These are phyloP conservation scores for Pisolithus microcarpus DNA, from an alignment of 768 basidiomycete genomes.

Conservation along the genomic window DNA sequence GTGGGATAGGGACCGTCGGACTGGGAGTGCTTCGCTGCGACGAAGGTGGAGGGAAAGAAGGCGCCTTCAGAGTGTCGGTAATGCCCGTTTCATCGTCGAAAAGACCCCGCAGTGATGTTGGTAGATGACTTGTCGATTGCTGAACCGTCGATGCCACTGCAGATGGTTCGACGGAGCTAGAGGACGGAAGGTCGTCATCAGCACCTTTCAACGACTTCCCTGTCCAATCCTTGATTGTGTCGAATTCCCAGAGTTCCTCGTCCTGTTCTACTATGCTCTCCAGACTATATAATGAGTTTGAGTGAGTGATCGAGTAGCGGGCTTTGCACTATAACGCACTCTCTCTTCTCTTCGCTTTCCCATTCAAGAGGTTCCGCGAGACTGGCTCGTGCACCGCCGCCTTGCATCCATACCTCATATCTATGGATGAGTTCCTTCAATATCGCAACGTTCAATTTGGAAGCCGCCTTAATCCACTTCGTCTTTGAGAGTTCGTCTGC, in stretches of 20 bases:
- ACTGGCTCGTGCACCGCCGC: conserved; percentile 69
- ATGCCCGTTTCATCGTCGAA: conserved; percentile 57
- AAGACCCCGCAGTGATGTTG: conserved; percentile 69
- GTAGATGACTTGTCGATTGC: conserved; percentile 51
- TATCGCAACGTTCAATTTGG: conserved; percentile 58
- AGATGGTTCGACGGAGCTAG: conserved; percentile 9
- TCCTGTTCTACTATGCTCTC: conserved; percentile 19
- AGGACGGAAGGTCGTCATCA: conserved; percentile 18
- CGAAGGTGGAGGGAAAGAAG: conserved; percentile 27
- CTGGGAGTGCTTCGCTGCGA: conserved; percentile 20
- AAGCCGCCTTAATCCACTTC: conserved; percentile 81
- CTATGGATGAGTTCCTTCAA: conserved; percentile 78
- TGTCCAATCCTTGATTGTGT: conserved; percentile 51
- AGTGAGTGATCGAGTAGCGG: conserved; percentile 5
- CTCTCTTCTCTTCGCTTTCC: conserved; percentile 61
- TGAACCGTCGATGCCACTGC: conserved; percentile 28
- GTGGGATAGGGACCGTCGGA: conserved; percentile 19
- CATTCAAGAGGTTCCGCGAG: conserved; percentile 65
- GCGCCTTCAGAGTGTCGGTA: conserved; percentile 38
- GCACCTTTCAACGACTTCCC: conserved; percentile 15
- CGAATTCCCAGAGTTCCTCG: conserved; percentile 67
- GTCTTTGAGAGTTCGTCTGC: conserved; percentile 85
- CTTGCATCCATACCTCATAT: conserved; percentile 64
- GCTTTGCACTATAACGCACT: conserved; percentile 28
- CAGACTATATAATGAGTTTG: conserved; percentile 6